phyloP scores from a whole-genome alignment of 257 asterid species.

The Solanum habrochaites region DNA sequence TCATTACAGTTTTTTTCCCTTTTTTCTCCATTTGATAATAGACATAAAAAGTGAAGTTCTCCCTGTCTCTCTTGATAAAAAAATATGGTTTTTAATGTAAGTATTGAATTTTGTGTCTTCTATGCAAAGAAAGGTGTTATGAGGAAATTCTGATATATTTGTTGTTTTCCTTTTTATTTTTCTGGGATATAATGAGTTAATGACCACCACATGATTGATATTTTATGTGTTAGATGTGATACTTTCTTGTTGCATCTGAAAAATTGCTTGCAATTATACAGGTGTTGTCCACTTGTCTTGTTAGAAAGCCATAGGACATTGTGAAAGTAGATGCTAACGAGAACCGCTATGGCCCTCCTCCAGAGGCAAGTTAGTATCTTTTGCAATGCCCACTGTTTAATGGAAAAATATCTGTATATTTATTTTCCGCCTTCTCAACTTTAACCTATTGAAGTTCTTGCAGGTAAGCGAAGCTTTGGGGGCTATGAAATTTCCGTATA shows the following conservation, averaged over 20 bases:
- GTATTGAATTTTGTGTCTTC: not conserved
- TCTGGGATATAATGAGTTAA: not conserved
- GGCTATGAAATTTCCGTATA: constrained; percentile 69
- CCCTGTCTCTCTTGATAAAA: not conserved
- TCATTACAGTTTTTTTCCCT: not conserved
- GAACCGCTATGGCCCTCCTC: constrained; percentile 97
- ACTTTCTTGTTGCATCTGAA: not conserved
- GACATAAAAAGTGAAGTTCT: not conserved
- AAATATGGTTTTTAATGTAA: not conserved
- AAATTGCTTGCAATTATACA: constrained; percentile 6
- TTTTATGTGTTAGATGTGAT: not conserved
- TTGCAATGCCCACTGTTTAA: not conserved
- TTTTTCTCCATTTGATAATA: not conserved
- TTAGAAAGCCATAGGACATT: constrained; percentile 90
- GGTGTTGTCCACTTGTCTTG: constrained; percentile 87
- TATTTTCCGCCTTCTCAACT: not conserved
- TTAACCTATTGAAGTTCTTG: constrained; percentile 8
- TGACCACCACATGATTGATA: not conserved
- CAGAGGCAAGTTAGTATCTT: constrained; percentile 48
- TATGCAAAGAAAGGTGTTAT: not conserved
- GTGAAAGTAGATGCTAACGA: constrained; percentile 89
- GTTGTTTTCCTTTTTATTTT: not conserved
- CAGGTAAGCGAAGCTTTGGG: constrained; percentile 93
- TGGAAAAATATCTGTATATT: not conserved
- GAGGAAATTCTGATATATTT: not conserved